Evolutionary conservation across 202 grass and related monocot species (phyloP).

Genomic region (Panicum virgatum): DNA sequence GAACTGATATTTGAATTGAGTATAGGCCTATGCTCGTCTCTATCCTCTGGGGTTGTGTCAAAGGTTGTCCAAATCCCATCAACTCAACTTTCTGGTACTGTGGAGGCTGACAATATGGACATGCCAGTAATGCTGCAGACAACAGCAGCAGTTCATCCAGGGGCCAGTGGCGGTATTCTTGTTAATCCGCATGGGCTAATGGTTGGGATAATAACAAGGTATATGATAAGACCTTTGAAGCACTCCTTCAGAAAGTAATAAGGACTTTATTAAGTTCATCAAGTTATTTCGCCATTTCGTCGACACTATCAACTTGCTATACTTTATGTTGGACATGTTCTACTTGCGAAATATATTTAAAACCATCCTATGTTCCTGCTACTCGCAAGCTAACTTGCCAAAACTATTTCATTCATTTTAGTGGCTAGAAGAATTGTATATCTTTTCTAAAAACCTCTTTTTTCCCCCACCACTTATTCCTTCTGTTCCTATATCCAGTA

Average conservation of each 20-base stretch:
- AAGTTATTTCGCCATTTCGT: slow-evolving; percentile 22
- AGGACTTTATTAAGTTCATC: background rate
- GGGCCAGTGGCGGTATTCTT: slow-evolving; percentile 82
- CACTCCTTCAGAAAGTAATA: background rate
- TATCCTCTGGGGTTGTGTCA: slow-evolving; percentile 79
- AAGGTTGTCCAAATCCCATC: slow-evolving; percentile 61
- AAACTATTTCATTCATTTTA: slow-evolving; percentile 5
- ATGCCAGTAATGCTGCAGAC: slow-evolving; percentile 91
- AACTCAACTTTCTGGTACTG: slow-evolving; percentile 35
- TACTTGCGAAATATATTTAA: background rate
- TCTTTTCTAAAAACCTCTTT: background rate
- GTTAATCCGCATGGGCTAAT: slow-evolving; percentile 76
- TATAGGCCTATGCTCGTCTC: slow-evolving; percentile 71
- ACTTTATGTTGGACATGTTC: slow-evolving; percentile 8
- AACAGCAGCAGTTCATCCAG: slow-evolving; percentile 90
- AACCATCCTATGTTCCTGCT: slow-evolving; percentile 4
- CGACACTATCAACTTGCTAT: background rate
- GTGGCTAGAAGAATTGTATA: background rate
- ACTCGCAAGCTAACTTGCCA: background rate
- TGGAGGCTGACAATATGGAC: slow-evolving; percentile 42
- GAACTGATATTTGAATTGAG: slow-evolving; percentile 17
- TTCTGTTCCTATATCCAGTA: slow-evolving; percentile 55
- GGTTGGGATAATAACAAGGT: slow-evolving; percentile 94
- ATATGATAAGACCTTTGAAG: slow-evolving; percentile 8
- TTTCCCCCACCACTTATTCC: background rate